phyloP scores from a whole-genome alignment of 2,329 filamentous ascomycete species.

The Epichloe sibirici region DNA sequence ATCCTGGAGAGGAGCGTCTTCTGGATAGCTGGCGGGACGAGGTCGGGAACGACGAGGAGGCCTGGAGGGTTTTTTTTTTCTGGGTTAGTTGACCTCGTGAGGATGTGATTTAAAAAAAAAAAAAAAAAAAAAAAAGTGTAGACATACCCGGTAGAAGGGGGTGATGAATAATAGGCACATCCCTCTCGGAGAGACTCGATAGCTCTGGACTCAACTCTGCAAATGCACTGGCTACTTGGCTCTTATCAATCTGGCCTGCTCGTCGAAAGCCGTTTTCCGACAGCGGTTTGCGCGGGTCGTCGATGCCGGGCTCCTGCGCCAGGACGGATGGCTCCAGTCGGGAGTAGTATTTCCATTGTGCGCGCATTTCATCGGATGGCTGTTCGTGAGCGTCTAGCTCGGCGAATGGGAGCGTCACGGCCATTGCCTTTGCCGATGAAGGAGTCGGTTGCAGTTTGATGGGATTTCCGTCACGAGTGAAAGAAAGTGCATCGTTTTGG shows the following conservation, averaged over 20 bases:
- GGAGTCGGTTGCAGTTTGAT: no score
- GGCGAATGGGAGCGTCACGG: constrained; percentile 16
- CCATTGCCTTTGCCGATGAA: background rate
- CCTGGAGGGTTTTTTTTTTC: constrained; percentile 35
- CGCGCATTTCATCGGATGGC: constrained; percentile 57
- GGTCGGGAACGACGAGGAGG: constrained; percentile 61
- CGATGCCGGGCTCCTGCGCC: constrained; percentile 40
- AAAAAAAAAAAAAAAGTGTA: background rate
- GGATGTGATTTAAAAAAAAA: background rate
- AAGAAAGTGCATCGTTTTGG: no score
- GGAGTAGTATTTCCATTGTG: constrained; percentile 64
- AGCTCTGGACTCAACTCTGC: constrained; percentile 24
- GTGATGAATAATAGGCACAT: constrained; percentile 49
- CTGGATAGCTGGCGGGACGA: constrained; percentile 62
- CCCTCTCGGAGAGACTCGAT: constrained; percentile 19
- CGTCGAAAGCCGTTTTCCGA: constrained; percentile 20
- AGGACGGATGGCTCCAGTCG: constrained; percentile 43
- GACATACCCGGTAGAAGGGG: constrained; percentile 54
- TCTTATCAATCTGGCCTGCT: background rate
- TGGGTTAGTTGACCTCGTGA: no score
- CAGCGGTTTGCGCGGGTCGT: constrained; percentile 33
- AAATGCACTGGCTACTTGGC: constrained; percentile 13
- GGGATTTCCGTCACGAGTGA: no score
- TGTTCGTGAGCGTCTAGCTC: constrained; percentile 65
- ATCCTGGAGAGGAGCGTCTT: constrained; percentile 56